phyloP scores from a whole-genome alignment of 345 rosid genomes.

The Brassica nigra region DNA sequence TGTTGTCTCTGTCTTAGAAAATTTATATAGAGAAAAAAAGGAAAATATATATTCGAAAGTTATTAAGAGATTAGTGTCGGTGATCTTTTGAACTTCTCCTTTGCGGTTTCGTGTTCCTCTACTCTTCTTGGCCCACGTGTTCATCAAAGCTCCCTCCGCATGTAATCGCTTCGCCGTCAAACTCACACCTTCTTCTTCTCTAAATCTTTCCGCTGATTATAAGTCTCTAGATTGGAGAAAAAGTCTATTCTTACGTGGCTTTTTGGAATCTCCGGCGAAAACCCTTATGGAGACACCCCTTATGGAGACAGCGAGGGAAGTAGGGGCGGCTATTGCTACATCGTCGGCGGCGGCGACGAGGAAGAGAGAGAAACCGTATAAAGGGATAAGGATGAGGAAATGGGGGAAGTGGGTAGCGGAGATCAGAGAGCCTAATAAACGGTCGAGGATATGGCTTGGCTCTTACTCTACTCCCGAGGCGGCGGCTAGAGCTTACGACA shows the following conservation, averaged over 20 bases:
- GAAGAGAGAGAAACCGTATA: constrained; percentile 63
- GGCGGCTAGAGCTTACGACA: constrained; percentile 98
- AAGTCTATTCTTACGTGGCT: not conserved
- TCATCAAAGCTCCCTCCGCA: constrained; percentile 37
- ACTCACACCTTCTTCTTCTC: constrained; percentile 13
- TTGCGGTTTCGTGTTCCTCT: constrained; percentile 43
- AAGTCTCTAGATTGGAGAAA: constrained; percentile 5
- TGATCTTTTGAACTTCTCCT: constrained; percentile 39
- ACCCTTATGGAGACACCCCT: constrained; percentile 40
- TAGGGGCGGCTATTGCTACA: constrained; percentile 24
- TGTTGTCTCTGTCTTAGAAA: constrained; percentile 43
- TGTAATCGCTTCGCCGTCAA: constrained; percentile 46
- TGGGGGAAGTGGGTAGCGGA: constrained; percentile 99
- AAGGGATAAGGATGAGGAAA: constrained; percentile 99
- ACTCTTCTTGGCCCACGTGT: constrained; percentile 46
- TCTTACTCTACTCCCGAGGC: constrained; percentile 95
- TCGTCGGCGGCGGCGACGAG: constrained; percentile 32
- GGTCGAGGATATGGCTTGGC: constrained; percentile 98
- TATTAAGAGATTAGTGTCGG: constrained; percentile 41
- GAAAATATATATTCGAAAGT: constrained; percentile 11
- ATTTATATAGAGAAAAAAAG: constrained; percentile 11
- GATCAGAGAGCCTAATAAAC: constrained; percentile 93
- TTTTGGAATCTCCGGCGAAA: constrained; percentile 21
- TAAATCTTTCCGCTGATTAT: not conserved
- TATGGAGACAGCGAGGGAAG: constrained; percentile 48